Percentiles rank a stretch among this genome's conserved stretches.
Evolutionary conservation across 176 grass and related monocot species (phyloP).

Genomic region (Typha latifolia): DNA sequence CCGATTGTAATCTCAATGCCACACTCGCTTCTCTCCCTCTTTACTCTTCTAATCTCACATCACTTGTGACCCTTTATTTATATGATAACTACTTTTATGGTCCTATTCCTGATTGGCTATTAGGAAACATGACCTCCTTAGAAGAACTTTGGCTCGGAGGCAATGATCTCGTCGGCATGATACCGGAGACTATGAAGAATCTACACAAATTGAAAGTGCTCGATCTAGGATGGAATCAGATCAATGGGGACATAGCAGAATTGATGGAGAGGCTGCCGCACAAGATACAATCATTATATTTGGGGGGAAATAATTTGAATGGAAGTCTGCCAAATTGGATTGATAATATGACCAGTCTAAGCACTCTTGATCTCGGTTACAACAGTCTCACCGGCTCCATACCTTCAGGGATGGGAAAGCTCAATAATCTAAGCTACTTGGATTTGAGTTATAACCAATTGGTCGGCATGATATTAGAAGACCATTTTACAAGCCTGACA

Average conservation of each 20-base stretch:
- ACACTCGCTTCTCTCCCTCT: slow-evolving; percentile 6
- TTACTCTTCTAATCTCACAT: slow-evolving; percentile 23
- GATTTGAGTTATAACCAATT: slow-evolving; percentile 2
- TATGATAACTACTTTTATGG: not conserved
- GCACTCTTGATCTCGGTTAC: slow-evolving; percentile 15
- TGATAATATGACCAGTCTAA: slow-evolving; percentile 15
- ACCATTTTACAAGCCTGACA: slow-evolving; percentile 16
- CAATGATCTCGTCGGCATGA: too few species aligned
- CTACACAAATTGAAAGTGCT: slow-evolving; percentile 1
- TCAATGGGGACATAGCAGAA: slow-evolving; percentile 16
- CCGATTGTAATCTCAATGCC: not conserved
- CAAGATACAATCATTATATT: not conserved
- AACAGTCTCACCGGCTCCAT: too few species aligned
- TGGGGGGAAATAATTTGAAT: slow-evolving; percentile 19
- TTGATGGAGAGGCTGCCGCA: slow-evolving; percentile 5
- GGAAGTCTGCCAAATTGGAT: slow-evolving; percentile 24
- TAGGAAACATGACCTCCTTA: too few species aligned
- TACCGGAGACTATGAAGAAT: too few species aligned
- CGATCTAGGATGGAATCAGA: rapidly evolving
- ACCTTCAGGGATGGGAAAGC: not conserved
- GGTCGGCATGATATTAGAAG: not conserved
- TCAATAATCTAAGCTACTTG: slow-evolving; percentile 1
- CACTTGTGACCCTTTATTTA: slow-evolving; percentile 19
- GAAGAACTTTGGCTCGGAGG: too few species aligned
- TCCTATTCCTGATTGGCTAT: too few species aligned